Base-by-base conservation (phyloP, 2,329 filamentous ascomycete genomes). In the Chalaropsis thielavioides region DNA sequence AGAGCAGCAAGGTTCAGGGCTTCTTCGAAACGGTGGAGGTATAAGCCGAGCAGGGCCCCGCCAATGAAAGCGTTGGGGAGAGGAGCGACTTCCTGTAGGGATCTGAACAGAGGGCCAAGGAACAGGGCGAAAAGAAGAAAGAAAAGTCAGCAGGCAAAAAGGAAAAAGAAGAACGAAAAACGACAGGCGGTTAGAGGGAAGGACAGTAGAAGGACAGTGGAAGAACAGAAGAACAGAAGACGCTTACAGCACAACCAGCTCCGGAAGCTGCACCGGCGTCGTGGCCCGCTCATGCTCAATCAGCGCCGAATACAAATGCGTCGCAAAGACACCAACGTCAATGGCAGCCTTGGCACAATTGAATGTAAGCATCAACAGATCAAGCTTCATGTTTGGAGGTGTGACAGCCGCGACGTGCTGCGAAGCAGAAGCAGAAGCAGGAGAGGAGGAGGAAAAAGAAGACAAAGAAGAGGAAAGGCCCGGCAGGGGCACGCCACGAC, bases 71-170 rank as follows among this genome's bases (percentile, higher is more conserved):
- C 84, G 71, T 90, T 84, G 63, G 87, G 82, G 61, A 97, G 81
- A 0, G 94, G 94, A 10, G 92, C 88, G 68, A 96, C 81, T 75
- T 99, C 94, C 75, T 99, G 92, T 19, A 99, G 81, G 80, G 91
- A 90, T 78, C 73, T 87, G 73, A 8, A n/a, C 13, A 41, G 6
- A 59, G 35, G 7, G 1, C 24, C 17, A 5, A 56, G 41, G 38
- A 6, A 17, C 10, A 49, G 22, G 49, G 41, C 7, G 54, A 54
- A 51, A 40, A 41, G 35, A 38, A 22, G 59, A 40, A 41, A 38
- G 44, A 22, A 27, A 5, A 54, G 38, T 5, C 43, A 46, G 43
- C 15, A 46, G 43, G 15, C 44, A 13, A n/a, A 13, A 10, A 38
- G 1, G 6, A 41, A 62, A 44, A 44, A 1, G 13, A 8, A 27